phyloP scores from a whole-genome alignment of 495 filamentous ascomycete genomes.

The Xylaria palmicola region DNA sequence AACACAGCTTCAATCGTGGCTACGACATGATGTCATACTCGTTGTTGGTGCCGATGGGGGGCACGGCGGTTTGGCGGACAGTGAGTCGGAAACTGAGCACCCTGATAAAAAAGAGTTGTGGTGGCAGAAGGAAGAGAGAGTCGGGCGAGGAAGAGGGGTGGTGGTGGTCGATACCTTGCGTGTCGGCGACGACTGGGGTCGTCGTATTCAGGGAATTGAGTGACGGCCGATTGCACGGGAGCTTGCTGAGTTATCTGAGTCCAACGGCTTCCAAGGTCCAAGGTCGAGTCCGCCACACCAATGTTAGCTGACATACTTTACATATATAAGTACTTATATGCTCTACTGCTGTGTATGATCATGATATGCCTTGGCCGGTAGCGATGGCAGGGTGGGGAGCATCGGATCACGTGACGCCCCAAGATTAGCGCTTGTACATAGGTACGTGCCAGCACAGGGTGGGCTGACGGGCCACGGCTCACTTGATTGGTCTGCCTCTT shows the following conservation, averaged over 20 bases:
- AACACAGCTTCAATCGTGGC: conserved; percentile 75
- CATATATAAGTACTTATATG: too few species aligned
- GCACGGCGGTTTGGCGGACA: conserved; percentile 83
- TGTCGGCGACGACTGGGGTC: conserved; percentile 79
- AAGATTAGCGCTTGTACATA: not conserved
- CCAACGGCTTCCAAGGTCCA: too few species aligned
- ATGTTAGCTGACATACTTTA: too few species aligned
- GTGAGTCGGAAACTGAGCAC: conserved; percentile 72
- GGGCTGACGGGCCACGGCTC: not conserved
- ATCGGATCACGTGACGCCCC: not conserved
- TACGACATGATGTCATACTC: conserved; percentile 73
- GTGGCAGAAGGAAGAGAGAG: conserved; percentile 80
- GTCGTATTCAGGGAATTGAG: conserved; percentile 69
- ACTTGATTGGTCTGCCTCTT: not conserved
- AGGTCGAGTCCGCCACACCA: too few species aligned
- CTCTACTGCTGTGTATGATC: too few species aligned
- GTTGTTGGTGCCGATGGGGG: conserved; percentile 84
- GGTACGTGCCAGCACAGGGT: not conserved
- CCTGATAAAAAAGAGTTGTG: conserved; percentile 56
- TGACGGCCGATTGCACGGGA: conserved; percentile 42
- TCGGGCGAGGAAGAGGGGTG: conserved; percentile 81
- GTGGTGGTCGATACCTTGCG: conserved; percentile 78
- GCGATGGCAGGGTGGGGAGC: conserved; percentile 35
- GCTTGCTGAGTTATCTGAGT: too few species aligned
- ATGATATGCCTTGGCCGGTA: too few species aligned